Base-by-base conservation (phyloP, 306 rosid species). In the Trifolium pratense region DNA sequence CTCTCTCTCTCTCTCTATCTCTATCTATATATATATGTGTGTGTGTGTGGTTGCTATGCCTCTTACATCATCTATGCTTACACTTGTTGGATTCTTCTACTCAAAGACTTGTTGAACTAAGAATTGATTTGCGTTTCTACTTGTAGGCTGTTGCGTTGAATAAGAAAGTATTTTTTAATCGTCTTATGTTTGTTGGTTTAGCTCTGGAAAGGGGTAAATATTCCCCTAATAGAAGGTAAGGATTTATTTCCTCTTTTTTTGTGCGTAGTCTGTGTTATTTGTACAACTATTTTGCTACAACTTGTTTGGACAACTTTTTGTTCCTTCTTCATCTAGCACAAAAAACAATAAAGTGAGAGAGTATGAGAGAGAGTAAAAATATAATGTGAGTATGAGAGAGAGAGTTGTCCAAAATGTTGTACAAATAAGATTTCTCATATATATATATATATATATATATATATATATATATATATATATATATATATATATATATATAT, bases 151-250 rank as follows among this genome's bases (percentile, higher is more conserved):
- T 94, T 45, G 75, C 74, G 61, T 65, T 87, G 81, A 40, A 69
- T 34, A 82, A 90, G 76, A 5, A 2, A 51, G 83, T 80, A 37
- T 48, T 87, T 51, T 63, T 83, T n/a, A 68, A 80, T 12, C 97
- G 96, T 29, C 64, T 67, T 6, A 56, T 93, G 4, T 81, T 21
- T 40, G 90, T 93, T 66, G 96, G 86, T 76, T 5, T 87, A 23
- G 98, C 98, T 59, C 78, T 72, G 25, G 89, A 85, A 77, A 87
- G 83, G 81, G 92, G 93, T 21, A 70, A 89, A 45, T 86, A 86
- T 67, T 83, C 96, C 9, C 89, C 94, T 0, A 31, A 68, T 0
- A 82, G 80, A 74, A 43, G 90, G 97, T 91, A 80, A 26, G 32
- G 20, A 3, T 42, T 0, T 31, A 6, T 32, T 1, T 61, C 14